phyloP scores from a whole-genome alignment of 371 early-diverging fungal species.

The Chytridium lagenaria region DNA sequence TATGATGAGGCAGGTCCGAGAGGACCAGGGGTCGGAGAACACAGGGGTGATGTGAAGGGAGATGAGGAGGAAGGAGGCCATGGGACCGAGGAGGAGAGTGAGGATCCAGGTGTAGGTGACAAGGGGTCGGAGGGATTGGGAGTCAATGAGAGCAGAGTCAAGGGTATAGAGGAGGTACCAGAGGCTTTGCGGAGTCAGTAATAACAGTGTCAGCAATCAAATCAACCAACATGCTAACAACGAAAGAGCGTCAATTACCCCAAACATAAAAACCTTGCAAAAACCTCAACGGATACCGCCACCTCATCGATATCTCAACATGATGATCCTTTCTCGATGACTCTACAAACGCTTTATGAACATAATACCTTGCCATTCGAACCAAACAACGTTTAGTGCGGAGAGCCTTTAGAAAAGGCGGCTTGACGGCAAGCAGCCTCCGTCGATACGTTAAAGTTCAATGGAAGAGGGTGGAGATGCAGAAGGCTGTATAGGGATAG shows the following conservation, averaged over 20 bases:
- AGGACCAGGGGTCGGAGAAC: not conserved
- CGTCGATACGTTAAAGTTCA: no score
- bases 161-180: constrained; percentile 19
- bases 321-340: constrained; percentile 5
- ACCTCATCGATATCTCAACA: constrained; percentile 1
- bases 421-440: no score
- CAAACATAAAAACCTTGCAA: constrained; percentile 16
- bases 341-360: constrained; percentile 22
- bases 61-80: constrained; percentile 15
- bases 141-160: constrained; percentile 4
- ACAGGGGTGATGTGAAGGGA: constrained; percentile 6
- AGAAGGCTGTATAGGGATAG: no score
- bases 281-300: constrained; percentile 16
- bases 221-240: no score
- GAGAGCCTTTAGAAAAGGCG: no score
- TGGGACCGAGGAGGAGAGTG: constrained; percentile 5
- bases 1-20: constrained; percentile 12
- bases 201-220: not conserved
- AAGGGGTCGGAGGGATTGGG: not conserved
- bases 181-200: not conserved
- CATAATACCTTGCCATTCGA: constrained; percentile 11
- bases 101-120: constrained; percentile 10
- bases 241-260: no score
- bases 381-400: not conserved
- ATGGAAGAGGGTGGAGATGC: no score